Base-by-base conservation (phyloP, 2,329 filamentous ascomycete species). In the Gremmenia infestans region DNA sequence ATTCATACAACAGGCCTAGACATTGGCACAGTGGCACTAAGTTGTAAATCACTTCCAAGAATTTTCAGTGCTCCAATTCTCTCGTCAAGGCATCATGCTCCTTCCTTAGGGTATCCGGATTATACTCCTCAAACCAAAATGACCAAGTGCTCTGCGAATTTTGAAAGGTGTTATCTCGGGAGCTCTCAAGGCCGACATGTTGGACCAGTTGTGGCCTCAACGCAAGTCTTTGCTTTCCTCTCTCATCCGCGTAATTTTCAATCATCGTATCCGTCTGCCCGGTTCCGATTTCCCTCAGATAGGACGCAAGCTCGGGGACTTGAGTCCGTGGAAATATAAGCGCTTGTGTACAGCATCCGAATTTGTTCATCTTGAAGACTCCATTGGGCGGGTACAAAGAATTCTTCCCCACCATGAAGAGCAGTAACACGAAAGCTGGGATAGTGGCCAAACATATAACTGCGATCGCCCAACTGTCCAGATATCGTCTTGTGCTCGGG, bases 151-250 rank as follows among this genome's bases (percentile, higher is more conserved):
- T 60, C 48, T 59, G 56, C 11, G 53, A 39, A 36, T 63, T 53
- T 4, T 57, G 45, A 8, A 48, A 25, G 5, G 40, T 45, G 40
- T 54, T 62, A 45, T 57, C 59, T 48, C 56, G 61, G 11, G 59
- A 59, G 22, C 58, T 60, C 39, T 60, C 47, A 32, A 67, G 56
- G 4, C 72, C 72, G 7, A 72, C 67, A 48, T 74, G 72, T 49
- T 74, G 72, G 17, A 74, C 63, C 1, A 73, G 69, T 32, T 70
- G 72, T 37, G 70, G 71, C 15, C 72, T 69, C 22, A 74, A 61
- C 4, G 72, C 72, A 69, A 71, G 72, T 51, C 72, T 73, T 1
- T 58, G 58, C 49, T 71, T 47, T 9, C 58, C 59, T 3, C 63
- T 55, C 1, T 69, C 64, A 45, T 65, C 58, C 1, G 71, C 70